These are phyloP conservation scores for Beauveria sp. DNA, from an alignment of 2,329 filamentous ascomycete genomes.

Conservation along the genomic window DNA sequence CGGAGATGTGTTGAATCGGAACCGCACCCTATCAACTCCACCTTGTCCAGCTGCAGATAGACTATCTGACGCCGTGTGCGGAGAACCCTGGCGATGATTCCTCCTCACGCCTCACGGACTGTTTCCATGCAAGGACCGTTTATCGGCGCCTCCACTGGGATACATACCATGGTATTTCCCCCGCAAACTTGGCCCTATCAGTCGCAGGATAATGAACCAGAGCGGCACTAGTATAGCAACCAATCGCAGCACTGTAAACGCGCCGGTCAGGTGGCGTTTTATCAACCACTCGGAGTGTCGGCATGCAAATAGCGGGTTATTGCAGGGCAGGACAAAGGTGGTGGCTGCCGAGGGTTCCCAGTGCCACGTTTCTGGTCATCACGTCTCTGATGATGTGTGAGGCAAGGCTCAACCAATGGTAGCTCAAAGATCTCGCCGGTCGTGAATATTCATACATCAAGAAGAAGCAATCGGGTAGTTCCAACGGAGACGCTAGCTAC, in stretches of 20 bases:
- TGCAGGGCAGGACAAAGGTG: neutral
- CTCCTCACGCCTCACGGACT: neutral
- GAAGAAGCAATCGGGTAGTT: neutral
- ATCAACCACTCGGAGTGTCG: no score
- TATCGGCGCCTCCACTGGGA: neutral
- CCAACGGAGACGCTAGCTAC: neutral
- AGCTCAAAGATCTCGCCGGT: neutral
- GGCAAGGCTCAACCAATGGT: neutral
- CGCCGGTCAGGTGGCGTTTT: neutral
- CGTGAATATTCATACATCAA: neutral
- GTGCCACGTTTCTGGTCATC: neutral
- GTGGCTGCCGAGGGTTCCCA: no score
- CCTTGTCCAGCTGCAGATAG: neutral
- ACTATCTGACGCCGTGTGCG: neutral
- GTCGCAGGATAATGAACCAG: neutral
- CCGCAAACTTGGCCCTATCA: constrained; percentile 1
- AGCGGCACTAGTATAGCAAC: neutral
- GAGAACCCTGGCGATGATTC: neutral
- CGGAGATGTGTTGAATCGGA: neutral
- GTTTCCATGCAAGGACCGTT: neutral
- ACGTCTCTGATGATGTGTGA: neutral
- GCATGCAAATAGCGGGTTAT: no score
- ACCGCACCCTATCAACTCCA: neutral
- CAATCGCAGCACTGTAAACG: neutral
- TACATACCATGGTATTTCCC: neutral